Evolutionary conservation across 1,139 yeast genomes (phyloP).

Genomic region (Kodamaea suecica): DNA sequence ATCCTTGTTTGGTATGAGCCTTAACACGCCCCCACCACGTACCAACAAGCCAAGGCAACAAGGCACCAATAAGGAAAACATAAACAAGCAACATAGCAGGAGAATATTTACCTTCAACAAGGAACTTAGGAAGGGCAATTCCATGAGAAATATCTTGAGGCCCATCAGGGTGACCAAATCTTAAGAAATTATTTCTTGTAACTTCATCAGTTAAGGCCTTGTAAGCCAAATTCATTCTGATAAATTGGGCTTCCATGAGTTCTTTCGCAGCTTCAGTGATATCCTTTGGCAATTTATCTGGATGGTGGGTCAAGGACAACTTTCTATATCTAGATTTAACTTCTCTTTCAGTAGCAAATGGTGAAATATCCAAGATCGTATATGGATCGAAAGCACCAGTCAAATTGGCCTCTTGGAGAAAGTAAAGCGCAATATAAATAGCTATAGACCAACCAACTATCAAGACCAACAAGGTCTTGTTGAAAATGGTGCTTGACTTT

Average conservation of each 20-base stretch:
- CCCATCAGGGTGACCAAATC: constrained; percentile 97
- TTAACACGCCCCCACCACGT: constrained; percentile 89
- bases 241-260: constrained; percentile 71
- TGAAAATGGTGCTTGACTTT: constrained; percentile 39
- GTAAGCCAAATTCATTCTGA: constrained; percentile 85
- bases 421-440: constrained; percentile 44
- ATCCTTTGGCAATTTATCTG: constrained; percentile 80
- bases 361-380: constrained; percentile 72
- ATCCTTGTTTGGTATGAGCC: constrained; percentile 76
- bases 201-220: constrained; percentile 91
- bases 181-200: constrained; percentile 75
- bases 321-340: constrained; percentile 82
- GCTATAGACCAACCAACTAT: constrained; percentile 68
- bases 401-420: constrained; percentile 49
- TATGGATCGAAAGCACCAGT: constrained; percentile 78
- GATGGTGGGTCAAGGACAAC: constrained; percentile 84
- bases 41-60: constrained; percentile 77
- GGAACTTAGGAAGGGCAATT: constrained; percentile 88
- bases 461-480: constrained; percentile 45
- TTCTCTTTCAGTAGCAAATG: constrained; percentile 67
- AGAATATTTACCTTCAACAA: constrained; percentile 82
- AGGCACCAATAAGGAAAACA: constrained; percentile 67
- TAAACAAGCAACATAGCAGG: constrained; percentile 63
- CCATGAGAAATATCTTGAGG: constrained; percentile 95
- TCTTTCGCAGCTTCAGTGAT: constrained; percentile 54